Conservation (phyloP, 2,329 filamentous ascomycete genomes). For the Calonectria crousiana region DNA sequence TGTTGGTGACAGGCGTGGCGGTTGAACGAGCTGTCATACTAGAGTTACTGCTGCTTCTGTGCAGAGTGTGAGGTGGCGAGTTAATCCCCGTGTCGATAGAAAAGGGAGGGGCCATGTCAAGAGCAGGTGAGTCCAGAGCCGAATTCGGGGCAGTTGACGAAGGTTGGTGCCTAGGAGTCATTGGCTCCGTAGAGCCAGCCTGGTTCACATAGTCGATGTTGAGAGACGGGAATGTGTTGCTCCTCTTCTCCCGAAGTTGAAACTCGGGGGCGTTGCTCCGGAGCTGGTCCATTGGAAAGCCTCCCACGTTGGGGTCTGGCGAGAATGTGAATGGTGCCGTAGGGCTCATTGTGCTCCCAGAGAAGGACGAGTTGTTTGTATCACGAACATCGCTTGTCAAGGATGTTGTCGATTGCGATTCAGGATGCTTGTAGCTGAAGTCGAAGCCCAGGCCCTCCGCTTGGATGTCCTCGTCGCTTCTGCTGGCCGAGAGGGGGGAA, state of each 20-base stretch:
- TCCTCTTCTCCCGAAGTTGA: conserved; percentile 69
- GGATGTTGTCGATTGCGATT: conserved; percentile 51
- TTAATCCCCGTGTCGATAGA: conserved; percentile 59
- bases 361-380: conserved; percentile 70
- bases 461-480: conserved; percentile 78
- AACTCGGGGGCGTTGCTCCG: conserved; percentile 62
- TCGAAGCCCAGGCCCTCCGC: conserved; percentile 47
- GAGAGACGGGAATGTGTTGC: conserved; percentile 86
- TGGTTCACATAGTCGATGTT: conserved; percentile 71
- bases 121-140: conserved; percentile 64
- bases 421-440: conserved; percentile 49
- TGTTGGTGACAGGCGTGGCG: conserved; percentile 33
- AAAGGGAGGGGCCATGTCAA: conserved; percentile 59
- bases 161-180: conserved; percentile 63
- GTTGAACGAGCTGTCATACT: conserved; percentile 47
- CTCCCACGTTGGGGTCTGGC: conserved; percentile 76
- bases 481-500: conserved; percentile 77
- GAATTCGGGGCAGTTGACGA: conserved; percentile 63
- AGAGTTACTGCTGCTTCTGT: conserved; percentile 51
- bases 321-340: conserved; percentile 81
- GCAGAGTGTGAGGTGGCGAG: conserved; percentile 49
- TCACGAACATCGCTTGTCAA: conserved; percentile 48
- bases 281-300: conserved; percentile 65
- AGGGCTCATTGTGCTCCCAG: conserved; percentile 76
- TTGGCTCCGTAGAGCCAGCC: conserved; percentile 52